Evolutionary conservation across 371 early-diverging fungal species (phyloP), one percentile per base, ranked within the genome.

Genomic region (Vittaforma corneae): DNA sequence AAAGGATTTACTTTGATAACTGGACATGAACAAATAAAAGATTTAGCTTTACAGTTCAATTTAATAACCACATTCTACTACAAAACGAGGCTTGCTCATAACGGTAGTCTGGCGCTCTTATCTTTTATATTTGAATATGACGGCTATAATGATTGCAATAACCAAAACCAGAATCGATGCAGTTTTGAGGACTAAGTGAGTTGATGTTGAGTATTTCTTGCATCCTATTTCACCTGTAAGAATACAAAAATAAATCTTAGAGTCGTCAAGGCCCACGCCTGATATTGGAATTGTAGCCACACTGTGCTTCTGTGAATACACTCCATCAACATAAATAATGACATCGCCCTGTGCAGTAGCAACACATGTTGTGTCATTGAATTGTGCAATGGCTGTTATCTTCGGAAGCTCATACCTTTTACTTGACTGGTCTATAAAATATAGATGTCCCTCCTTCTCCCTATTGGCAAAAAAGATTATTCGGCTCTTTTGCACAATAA

Each of bases 231-330:
- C 32, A 2, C 74, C 74, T 52, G 60, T 67, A 18, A 70, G 46
- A 1, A 65, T 44, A 22, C 59, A 53, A 35, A 56, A 73, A 30
- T 67, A 61, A 45, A 70, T 34, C n/a, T 56, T 29, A 11, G 51
- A 56, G 11, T 42, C 44, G 20, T 62, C 34, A 48, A 66, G 50
- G n/a, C 50, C 55, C 22, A 74, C 53, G 28, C 67, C 65, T 14
- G 74, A 70, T 26, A 74, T 62, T 1, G 74, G 62, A 6, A 70
- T 34, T 9, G 54, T 57, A 35, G 67, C 54, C 20, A 70, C 54
- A 9, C 54, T 67, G 37, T n/a, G 60, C 42, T 32, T 65, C 16
- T 37, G 18, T 34, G 29, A 20, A 6, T 56, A 14, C 16, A 24
- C 51, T 30, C 32, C 28, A 26, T 20, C 26, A 11, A 62, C 46